Evolutionary conservation across 2,329 filamentous ascomycete species (phyloP).

Genomic region (Colletotrichum acutatum): DNA sequence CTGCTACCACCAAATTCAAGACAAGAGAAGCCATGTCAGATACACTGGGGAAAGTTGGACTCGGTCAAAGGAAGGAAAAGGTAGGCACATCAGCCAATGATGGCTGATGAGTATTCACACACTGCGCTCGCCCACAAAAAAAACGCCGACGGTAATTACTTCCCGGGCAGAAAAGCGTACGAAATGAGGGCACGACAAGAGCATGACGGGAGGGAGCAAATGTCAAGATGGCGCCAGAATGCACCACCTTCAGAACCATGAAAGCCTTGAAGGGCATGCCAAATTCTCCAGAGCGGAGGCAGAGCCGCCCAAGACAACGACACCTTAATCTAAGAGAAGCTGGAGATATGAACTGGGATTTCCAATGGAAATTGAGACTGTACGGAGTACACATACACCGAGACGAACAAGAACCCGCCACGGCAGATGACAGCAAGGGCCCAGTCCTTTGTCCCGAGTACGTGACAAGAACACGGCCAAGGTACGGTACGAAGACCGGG

Average conservation of each 20-base stretch:
- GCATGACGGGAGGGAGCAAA: not conserved
- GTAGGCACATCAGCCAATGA: no score
- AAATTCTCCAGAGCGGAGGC: no score
- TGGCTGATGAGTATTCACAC: no score
- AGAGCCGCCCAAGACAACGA: not conserved
- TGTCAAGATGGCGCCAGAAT: not conserved
- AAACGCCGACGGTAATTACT: not conserved
- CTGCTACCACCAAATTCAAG: not conserved
- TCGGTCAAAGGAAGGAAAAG: no score
- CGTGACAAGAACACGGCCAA: slow-evolving; percentile 27
- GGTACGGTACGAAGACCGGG: slow-evolving; percentile 3
- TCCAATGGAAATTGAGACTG: not conserved
- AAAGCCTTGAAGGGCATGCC: not conserved
- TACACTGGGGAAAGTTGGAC: no score
- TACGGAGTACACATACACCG: not conserved
- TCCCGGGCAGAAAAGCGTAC: not conserved
- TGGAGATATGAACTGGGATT: no score
- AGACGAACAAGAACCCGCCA: not conserved
- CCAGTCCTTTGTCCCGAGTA: slow-evolving; percentile 29
- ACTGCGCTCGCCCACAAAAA: no score
- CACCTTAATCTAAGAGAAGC: not conserved
- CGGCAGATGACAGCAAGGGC: slow-evolving; percentile 16
- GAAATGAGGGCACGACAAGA: not conserved
- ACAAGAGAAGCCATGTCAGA: not conserved
- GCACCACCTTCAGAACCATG: not conserved